phyloP scores from a whole-genome alignment of 75 land plant genomes.

The Selaginella moellendorffii region DNA sequence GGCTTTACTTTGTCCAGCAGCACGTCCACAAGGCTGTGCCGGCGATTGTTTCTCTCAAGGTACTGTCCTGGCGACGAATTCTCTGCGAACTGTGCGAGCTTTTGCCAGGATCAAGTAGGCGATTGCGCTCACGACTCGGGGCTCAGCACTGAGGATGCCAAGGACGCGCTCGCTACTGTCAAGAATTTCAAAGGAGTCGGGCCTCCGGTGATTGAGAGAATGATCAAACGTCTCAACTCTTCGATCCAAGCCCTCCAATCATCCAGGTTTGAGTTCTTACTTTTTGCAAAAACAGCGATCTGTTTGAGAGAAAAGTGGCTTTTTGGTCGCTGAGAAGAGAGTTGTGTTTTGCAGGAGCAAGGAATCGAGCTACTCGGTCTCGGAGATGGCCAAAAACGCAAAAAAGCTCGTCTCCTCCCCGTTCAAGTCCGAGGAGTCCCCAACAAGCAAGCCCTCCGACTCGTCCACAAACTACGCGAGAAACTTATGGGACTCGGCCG shows the following conservation, averaged over 20 bases:
- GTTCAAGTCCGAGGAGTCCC: conserved; percentile 7
- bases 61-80: neutral
- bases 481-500: conserved; percentile 37
- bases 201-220: conserved; percentile 42
- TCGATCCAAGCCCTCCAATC: conserved; percentile 14
- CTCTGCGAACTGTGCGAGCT: neutral
- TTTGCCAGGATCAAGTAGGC: conserved; percentile 29
- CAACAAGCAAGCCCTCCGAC: conserved; percentile 17
- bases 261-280: neutral
- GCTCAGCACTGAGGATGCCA: conserved; percentile 49
- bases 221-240: conserved; percentile 51
- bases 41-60: conserved; percentile 24
- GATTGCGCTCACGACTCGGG: conserved; percentile 36
- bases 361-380: no score
- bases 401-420: conserved; percentile 24
- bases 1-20: conserved; percentile 7
- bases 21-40: conserved; percentile 8
- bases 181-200: conserved; percentile 64
- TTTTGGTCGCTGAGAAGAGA: conserved; percentile 8
- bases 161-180: conserved; percentile 46
- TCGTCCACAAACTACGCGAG: conserved; percentile 24
- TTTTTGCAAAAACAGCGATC: neutral
- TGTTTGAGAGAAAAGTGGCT: conserved; percentile 1
- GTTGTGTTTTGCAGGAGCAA: conserved; percentile 15
- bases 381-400: no score